Conservation (phyloP, 345 rosid genomes). For the Sonneratia caseolaris region DNA sequence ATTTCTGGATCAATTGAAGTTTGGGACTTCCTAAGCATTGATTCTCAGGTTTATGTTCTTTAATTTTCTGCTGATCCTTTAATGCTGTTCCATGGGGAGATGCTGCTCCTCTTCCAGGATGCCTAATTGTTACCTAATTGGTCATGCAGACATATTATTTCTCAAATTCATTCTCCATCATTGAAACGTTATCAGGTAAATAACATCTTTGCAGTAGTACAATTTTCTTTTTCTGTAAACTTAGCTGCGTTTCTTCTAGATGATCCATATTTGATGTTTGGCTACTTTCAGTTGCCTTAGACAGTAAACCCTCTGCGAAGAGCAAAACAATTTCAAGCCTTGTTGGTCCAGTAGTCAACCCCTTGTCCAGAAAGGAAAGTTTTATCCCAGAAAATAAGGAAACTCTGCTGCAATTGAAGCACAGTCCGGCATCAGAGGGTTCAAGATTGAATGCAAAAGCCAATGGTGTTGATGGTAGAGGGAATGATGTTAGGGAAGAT, state of each 20-base stretch:
- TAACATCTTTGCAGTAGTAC: conserved; percentile 11
- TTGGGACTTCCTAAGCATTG: conserved; percentile 96
- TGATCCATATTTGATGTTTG: conserved; percentile 5
- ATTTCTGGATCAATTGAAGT: conserved; percentile 96
- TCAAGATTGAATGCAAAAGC: conserved; percentile 24
- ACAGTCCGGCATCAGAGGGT: conserved; percentile 24
- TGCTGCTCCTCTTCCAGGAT: not conserved
- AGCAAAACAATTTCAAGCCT: conserved; percentile 29
- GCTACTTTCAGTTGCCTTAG: conserved; percentile 49
- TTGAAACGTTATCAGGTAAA: conserved; percentile 84
- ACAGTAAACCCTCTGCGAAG: conserved; percentile 46
- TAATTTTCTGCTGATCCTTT: not conserved
- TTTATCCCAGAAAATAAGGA: conserved; percentile 32
- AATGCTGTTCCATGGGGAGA: not conserved
- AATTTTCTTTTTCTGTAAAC: conserved; percentile 9
- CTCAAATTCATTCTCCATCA: conserved; percentile 85
- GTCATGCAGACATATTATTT: conserved; percentile 83
- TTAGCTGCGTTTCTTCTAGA: not conserved
- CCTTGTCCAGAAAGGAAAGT: conserved; percentile 33
- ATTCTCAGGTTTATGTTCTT: conserved; percentile 70
- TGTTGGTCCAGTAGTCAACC: conserved; percentile 21
- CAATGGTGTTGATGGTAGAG: conserved; percentile 31
- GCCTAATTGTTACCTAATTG: conserved; percentile 7
- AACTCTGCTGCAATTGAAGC: conserved; percentile 28
- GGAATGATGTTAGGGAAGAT: conserved; percentile 24